Base-by-base conservation (phyloP, 768 basidiomycete genomes). In the Chlorophyllum brunneum region DNA sequence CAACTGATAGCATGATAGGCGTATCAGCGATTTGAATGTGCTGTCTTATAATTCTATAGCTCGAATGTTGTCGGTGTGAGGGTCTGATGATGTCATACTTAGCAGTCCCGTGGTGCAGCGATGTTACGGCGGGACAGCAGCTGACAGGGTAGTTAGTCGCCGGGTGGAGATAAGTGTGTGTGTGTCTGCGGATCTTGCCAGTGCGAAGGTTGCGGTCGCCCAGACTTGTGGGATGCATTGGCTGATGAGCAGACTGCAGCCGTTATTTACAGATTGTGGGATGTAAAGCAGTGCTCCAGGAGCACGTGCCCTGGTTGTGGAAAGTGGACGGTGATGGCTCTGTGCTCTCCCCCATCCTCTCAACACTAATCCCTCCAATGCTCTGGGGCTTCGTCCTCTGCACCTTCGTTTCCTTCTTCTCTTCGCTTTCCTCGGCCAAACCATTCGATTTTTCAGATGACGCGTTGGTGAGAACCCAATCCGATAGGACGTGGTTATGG, bases 401-500 rank as follows among this genome's bases (percentile, higher is more conserved):
- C 33, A 27, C 29, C n/a, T 51, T 43, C 16, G 20, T 42, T 23
- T 31, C 40, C 41, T 26, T 42, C 11, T 3, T 45, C 10, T 26
- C 42, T 2, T 2, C 10, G 15, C 13, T 43, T 10, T 43, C 34
- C 10, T 23, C 61, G 22, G 68, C 67, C 5, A 59, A 60, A 4
- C 72, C 74, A 7, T 61, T 74, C 29, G 68, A 70, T 26, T 43
- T 58, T 5, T 46, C 61, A 16, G 44, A 58, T 24, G 58, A 61
- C 15, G 42, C 65, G 24, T 59, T 63, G 27, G 65, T 79, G 34
- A 63, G 54, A 27, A 58, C 67, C 24, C 77, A 77, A 48, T 76
- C 82, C 0, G 83, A 85, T 48, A 75, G 71, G 20, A 72, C 70
- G 37, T 82, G 82, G 70, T 57, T 76, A 29, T 82, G 80, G 81